Evolutionary conservation across 441 rosid species (phyloP).

Genomic region (Euphorbia celastroides): DNA sequence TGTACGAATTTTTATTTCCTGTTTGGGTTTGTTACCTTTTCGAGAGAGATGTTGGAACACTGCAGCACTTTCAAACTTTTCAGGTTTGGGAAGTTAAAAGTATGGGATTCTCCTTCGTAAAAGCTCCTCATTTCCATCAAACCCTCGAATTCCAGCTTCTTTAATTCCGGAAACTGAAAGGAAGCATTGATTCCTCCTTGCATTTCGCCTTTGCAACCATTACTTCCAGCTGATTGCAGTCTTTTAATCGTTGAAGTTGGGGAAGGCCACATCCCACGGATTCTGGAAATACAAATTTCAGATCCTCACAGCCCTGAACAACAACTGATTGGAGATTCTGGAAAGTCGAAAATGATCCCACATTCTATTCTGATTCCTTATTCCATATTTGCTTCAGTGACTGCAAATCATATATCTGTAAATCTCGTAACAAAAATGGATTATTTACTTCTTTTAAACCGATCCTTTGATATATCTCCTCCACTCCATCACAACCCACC

Average conservation of each 20-base stretch:
- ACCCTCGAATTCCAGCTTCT: not conserved
- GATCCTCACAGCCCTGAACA: not conserved
- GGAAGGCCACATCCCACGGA: not conserved
- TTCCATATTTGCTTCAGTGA: constrained; percentile 23
- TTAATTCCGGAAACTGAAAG: constrained; percentile 7
- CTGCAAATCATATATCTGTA: not conserved
- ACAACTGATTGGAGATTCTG: constrained; percentile 3
- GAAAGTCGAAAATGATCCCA: constrained; percentile 12
- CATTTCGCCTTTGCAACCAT: constrained; percentile 13
- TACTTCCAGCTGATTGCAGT: constrained; percentile 16
- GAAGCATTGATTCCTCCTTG: not conserved
- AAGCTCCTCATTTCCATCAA: not conserved
- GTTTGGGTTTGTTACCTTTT: too few species aligned
- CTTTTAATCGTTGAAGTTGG: constrained; percentile 3
- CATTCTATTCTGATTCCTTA: constrained; percentile 18
- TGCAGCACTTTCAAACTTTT: not conserved
- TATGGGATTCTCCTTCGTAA: constrained; percentile 8
- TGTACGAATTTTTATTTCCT: too few species aligned
- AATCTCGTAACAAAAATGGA: constrained; percentile 1
- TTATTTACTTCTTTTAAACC: not conserved
- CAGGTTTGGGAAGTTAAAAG: not conserved
- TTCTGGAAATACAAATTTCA: constrained; percentile 22
- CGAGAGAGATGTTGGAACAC: too few species aligned
- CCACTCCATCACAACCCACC: not conserved
- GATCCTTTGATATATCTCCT: not conserved